phyloP scores from a whole-genome alignment of 345 rosid genomes.

The Rhizophora apiculata region DNA sequence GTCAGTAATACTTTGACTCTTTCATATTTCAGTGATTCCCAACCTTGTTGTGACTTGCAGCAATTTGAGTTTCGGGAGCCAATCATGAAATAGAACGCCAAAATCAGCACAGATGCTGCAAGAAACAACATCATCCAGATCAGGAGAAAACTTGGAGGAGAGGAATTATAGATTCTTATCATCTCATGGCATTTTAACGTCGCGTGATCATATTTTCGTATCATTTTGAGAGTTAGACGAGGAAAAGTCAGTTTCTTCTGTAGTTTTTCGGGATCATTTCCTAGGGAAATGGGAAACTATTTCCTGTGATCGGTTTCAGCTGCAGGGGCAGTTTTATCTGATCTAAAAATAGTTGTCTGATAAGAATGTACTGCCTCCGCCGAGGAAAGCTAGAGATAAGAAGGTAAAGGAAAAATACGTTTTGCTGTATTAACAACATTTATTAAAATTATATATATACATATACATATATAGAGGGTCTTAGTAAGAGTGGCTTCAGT shows the following conservation, averaged over 20 bases:
- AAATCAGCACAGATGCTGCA: constrained; percentile 28
- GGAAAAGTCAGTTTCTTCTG: too few relatives aligned
- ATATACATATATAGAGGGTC: too few relatives aligned
- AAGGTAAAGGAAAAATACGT: too few relatives aligned
- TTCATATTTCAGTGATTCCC: constrained; percentile 6
- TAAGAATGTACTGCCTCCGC: too few relatives aligned
- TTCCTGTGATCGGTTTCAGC: constrained; percentile 17
- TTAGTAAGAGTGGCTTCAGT: too few relatives aligned
- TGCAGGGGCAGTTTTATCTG: constrained; percentile 40
- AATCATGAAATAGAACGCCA: constrained; percentile 29
- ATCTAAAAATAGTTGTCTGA: constrained; percentile 12
- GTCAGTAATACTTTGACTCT: constrained; percentile 24
- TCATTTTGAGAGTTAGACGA: background rate
- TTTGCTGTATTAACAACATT: too few relatives aligned
- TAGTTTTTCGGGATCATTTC: too few relatives aligned
- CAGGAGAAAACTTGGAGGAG: constrained; percentile 17
- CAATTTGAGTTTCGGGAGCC: constrained; percentile 41
- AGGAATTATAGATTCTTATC: constrained; percentile 36
- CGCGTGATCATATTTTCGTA: background rate
- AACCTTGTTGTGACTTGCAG: background rate
- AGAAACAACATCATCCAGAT: constrained; percentile 17
- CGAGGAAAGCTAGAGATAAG: too few relatives aligned
- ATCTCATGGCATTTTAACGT: background rate
- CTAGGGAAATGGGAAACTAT: too few relatives aligned
- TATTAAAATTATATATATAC: too few relatives aligned